A percentile compares a stretch with the other conserved stretches of the same genome.
These are phyloP conservation scores for Amphichorda felina DNA, from an alignment of 2,329 filamentous ascomycete species.

Conservation along the genomic window DNA sequence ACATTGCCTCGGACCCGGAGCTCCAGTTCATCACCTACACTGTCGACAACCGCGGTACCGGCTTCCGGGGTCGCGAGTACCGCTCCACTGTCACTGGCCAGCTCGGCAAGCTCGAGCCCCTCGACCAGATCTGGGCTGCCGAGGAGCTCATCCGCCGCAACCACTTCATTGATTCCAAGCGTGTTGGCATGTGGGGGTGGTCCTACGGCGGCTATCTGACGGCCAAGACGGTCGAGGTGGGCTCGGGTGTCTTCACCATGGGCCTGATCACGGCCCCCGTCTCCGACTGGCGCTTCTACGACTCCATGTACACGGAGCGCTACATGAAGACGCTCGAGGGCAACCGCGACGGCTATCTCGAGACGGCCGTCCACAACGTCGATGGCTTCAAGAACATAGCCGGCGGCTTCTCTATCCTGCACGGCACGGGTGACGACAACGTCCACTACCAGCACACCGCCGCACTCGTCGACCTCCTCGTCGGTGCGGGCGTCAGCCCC, in stretches of 20 bases:
- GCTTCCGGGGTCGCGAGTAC: conserved; percentile 51
- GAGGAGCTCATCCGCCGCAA: conserved; percentile 36
- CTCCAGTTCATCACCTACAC: conserved; percentile 57
- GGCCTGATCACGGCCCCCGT: conserved; percentile 55
- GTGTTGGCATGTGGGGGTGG: conserved; percentile 59
- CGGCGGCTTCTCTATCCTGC: conserved; percentile 50
- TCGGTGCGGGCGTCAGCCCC: conserved; percentile 45
- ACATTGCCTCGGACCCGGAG: conserved; percentile 55
- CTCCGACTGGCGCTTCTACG: conserved; percentile 59
- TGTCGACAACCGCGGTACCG: conserved; percentile 58
- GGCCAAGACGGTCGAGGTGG: conserved; percentile 51
- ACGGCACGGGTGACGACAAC: conserved; percentile 60
- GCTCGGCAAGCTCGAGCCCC: conserved; percentile 50
- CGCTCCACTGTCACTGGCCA: conserved; percentile 44
- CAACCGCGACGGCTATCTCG: conserved; percentile 49
- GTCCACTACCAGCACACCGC: conserved; percentile 60
- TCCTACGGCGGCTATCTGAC: conserved; percentile 57
- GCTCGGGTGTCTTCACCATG: conserved; percentile 48
- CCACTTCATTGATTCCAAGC: conserved; percentile 41
- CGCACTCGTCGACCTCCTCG: conserved; percentile 47
- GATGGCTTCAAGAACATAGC: conserved; percentile 50
- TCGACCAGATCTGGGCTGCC: conserved; percentile 58
- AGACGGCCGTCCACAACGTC: conserved; percentile 43
- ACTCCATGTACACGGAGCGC: conserved; percentile 59
- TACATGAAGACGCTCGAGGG: conserved; percentile 54